Evolutionary conservation across 2,329 filamentous ascomycete genomes (phyloP).

Genomic region (Fusarium oligoseptatum): DNA sequence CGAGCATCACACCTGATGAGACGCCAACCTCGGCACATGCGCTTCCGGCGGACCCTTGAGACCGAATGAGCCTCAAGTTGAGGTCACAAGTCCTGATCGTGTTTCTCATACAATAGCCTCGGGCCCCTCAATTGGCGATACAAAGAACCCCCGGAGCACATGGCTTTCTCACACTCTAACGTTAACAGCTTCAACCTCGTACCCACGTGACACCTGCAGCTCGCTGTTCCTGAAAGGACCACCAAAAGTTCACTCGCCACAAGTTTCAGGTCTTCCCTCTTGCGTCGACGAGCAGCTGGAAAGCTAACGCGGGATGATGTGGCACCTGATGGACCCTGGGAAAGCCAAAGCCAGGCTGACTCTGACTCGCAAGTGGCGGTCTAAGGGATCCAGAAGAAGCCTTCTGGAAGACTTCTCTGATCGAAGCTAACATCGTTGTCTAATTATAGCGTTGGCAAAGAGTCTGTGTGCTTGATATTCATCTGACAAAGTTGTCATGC

Average conservation of each 20-base stretch:
- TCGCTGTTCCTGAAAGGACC: background rate
- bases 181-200: background rate
- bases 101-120: conserved; percentile 1
- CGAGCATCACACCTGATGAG: background rate
- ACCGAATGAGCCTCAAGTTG: background rate
- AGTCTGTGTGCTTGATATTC: background rate
- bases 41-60: conserved; percentile 1
- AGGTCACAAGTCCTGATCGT: background rate
- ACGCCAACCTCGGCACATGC: background rate
- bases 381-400: conserved; percentile 9
- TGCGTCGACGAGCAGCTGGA: background rate
- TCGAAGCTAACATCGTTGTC: background rate
- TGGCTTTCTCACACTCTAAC: background rate
- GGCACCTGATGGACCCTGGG: conserved; percentile 15
- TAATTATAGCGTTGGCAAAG: background rate
- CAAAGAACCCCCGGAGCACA: too few species aligned
- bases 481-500: conserved; percentile 3
- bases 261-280: background rate
- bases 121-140: background rate
- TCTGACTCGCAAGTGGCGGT: conserved; percentile 25
- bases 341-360: conserved; percentile 21
- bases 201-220: conserved; percentile 1
- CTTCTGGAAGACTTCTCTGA: conserved; percentile 28
- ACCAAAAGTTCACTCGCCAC: background rate
- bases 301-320: conserved; percentile 29